A percentile compares a stretch with the other conserved stretches of the same genome.
Conservation (phyloP, 2,329 filamentous ascomycete genomes). For the Fusarium sacchari region DNA sequence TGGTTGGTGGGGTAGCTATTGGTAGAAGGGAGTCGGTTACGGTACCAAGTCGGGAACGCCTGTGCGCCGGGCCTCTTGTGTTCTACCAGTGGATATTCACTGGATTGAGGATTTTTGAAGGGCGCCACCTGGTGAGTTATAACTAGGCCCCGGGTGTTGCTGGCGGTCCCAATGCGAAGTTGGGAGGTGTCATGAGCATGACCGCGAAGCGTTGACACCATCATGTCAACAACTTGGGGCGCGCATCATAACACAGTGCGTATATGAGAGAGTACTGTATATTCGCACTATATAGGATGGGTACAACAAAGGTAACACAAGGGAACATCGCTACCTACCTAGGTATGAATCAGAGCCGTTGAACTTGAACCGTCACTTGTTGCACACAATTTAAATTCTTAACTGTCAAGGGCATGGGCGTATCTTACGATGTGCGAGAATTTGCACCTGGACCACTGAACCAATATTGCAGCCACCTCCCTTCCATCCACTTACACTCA, state of each 20-base stretch:
- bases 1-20: constrained; percentile 27
- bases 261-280: not conserved
- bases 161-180: not conserved
- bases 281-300: constrained; percentile 1
- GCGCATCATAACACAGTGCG: constrained; percentile 4
- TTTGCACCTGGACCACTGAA: not conserved
- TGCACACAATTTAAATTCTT: not conserved
- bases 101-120: not conserved
- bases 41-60: not conserved
- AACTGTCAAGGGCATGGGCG: not conserved
- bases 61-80: not conserved
- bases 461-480: constrained; percentile 21
- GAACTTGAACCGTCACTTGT: constrained; percentile 8
- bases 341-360: constrained; percentile 7
- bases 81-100: not conserved
- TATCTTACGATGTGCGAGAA: not conserved
- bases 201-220: constrained; percentile 11
- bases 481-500: constrained; percentile 13
- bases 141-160: not conserved
- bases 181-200: constrained; percentile 30
- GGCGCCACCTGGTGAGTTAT: not conserved
- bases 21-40: constrained; percentile 7
- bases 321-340: not conserved
- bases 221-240: constrained; percentile 26
- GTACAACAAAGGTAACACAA: not conserved